Evolutionary conservation across 225 moss, liverwort and hornwort genomes (phyloP).

Genomic region (Neckera pumila): DNA sequence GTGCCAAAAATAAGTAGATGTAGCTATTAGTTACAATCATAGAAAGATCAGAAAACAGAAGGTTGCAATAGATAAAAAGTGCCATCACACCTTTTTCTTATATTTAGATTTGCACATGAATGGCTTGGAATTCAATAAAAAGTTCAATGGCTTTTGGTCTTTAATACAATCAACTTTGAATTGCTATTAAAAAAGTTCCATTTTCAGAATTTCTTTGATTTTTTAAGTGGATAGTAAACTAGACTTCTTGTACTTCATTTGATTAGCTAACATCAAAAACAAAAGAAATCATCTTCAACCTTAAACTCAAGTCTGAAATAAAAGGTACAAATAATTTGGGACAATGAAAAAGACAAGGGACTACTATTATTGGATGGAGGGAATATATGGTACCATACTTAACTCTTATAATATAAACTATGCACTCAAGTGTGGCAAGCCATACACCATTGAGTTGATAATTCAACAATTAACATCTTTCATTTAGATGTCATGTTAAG

Average conservation of each 20-base stretch:
- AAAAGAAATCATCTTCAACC: not conserved
- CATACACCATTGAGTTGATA: not conserved
- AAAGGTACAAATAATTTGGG: not conserved
- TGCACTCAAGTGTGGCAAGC: not conserved
- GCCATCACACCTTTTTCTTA: not conserved
- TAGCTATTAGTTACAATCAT: not conserved
- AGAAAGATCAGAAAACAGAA: not conserved
- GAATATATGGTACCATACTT: not conserved
- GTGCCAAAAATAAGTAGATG: not conserved
- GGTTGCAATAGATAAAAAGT: not conserved
- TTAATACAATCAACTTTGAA: too few species aligned
- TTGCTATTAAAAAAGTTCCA: too few species aligned
- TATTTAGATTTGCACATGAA: too few species aligned
- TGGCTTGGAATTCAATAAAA: not conserved
- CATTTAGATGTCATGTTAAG: not conserved
- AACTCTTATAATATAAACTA: not conserved
- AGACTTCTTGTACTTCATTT: too few species aligned
- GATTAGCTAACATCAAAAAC: not conserved
- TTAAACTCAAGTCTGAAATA: not conserved
- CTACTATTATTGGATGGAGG: not conserved
- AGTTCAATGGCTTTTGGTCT: not conserved
- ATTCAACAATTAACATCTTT: not conserved
- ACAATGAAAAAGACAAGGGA: not conserved
- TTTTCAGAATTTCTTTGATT: too few species aligned
- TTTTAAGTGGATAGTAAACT: too few species aligned